Conservation (phyloP, 2,329 filamentous ascomycete species). For the Microthyrium microscopicum region DNA sequence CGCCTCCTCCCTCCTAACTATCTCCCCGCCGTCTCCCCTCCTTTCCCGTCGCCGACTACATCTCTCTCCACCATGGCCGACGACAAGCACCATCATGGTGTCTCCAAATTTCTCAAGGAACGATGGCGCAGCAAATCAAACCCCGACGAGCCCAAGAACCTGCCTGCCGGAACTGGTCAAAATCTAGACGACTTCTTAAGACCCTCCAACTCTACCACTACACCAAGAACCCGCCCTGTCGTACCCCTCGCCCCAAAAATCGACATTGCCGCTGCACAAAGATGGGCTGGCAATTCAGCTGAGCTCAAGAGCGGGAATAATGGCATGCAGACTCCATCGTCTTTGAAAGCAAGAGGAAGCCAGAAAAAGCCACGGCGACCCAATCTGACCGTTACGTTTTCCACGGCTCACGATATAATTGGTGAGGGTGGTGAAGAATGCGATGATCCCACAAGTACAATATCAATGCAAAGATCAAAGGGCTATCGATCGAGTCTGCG, state of each 20-base stretch:
- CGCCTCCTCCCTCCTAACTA: too few species aligned
- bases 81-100: conserved; percentile 3
- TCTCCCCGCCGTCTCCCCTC: too few species aligned
- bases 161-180: conserved; percentile 10
- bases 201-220: too few species aligned
- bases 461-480: too few species aligned
- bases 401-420: conserved; percentile 14
- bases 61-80: background rate
- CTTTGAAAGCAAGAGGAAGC: conserved; percentile 6
- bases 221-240: conserved; percentile 22
- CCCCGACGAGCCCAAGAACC: too few species aligned
- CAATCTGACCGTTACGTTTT: conserved; percentile 53
- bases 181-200: conserved; percentile 43
- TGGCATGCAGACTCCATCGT: conserved; percentile 8
- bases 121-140: too few species aligned
- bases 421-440: conserved; percentile 6
- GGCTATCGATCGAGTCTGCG: too few species aligned
- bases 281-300: conserved; percentile 31
- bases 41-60: too few species aligned
- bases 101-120: conserved; percentile 22
- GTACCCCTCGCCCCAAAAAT: conserved; percentile 22
- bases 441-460: too few species aligned
- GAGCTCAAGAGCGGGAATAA: conserved; percentile 16
- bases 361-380: conserved; percentile 10
- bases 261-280: conserved; percentile 31